phyloP scores from a whole-genome alignment of 306 rosid species.

The Cucumis melo region DNA sequence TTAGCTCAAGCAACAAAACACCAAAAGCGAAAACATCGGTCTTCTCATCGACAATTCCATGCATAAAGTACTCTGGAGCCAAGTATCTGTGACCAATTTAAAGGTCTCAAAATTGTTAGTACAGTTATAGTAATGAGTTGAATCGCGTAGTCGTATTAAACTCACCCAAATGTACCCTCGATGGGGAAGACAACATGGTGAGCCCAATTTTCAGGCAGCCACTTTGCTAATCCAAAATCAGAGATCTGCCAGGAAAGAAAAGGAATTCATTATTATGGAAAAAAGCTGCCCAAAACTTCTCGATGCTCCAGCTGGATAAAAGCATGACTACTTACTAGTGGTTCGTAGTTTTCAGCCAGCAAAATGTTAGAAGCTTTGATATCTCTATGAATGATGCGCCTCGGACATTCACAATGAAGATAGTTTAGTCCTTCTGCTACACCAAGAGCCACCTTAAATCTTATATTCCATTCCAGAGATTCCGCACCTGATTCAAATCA shows the following conservation, averaged over 20 bases:
- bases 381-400: constrained; percentile 87
- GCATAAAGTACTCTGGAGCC: constrained; percentile 97
- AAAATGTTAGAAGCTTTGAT: constrained; percentile 89
- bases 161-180: constrained; percentile 95
- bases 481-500: constrained; percentile 28
- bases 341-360: constrained; percentile 48
- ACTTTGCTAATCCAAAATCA: constrained; percentile 91
- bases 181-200: constrained; percentile 92
- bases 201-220: constrained; percentile 91
- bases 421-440: constrained; percentile 72
- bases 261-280: neutral
- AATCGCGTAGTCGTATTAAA: neutral
- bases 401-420: constrained; percentile 75
- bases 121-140: neutral
- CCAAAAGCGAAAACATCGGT: constrained; percentile 87
- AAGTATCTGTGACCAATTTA: constrained; percentile 47
- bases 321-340: constrained; percentile 62
- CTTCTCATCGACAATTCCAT: constrained; percentile 84
- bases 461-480: constrained; percentile 51
- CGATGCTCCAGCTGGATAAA: neutral
- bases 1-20: constrained; percentile 78
- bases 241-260: constrained; percentile 43
- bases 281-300: neutral
- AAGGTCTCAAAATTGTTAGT: neutral
- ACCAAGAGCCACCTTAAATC: constrained; percentile 73